Base-by-base conservation (phyloP, 768 basidiomycete genomes). In the Clitopilus passeckerianus region DNA sequence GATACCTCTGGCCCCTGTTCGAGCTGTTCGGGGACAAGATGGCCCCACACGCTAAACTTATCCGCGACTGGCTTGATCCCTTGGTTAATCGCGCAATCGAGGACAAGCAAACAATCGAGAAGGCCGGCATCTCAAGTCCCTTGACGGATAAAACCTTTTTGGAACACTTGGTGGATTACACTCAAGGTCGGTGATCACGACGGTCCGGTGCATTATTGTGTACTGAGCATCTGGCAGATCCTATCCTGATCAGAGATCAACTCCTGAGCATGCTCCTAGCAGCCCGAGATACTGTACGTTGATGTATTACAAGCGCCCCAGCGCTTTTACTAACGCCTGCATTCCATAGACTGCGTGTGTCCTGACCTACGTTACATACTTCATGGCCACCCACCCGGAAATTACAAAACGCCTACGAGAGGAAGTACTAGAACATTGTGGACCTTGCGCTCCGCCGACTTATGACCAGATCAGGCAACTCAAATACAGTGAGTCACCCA, bases 261-360 rank as follows among this genome's bases (percentile, higher is more conserved):
- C 71, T 93, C 12, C 77, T 93, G 53, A 93, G 84, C 66, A 84
- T 92, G 69, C 74, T 94, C 1, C 74, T 93, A 10, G 91, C 91
- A 5, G 81, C 89, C 22, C 74, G 91, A 57, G 91, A 94, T 72
- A 92, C 91, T 34, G 89, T 88, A 44, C 53, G 82, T 75, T 43
- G 10, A 33, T 22, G 12, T 57, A 5, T 34, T 18, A 50, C 41
- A 57, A 46, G 22, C 30, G 30, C 57, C 15, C 27, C 9, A 43
- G 6, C 27, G 24, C 34, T 16, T 23, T 14, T 55, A 53, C 57
- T 52, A 61, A 55, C 53, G 59, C 53, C 16, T 10, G 41, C 46
- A 35, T 46, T 57, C 27, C 61, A 18, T 60, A 89, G 87, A 91
- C 90, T 0, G 83, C 90, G 20, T 84, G 83, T 58, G 75, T 86